Evolutionary conservation across 306 rosid species (phyloP), one percentile per base, ranked within the genome.

Genomic region (Vachellia pachyceras): DNA sequence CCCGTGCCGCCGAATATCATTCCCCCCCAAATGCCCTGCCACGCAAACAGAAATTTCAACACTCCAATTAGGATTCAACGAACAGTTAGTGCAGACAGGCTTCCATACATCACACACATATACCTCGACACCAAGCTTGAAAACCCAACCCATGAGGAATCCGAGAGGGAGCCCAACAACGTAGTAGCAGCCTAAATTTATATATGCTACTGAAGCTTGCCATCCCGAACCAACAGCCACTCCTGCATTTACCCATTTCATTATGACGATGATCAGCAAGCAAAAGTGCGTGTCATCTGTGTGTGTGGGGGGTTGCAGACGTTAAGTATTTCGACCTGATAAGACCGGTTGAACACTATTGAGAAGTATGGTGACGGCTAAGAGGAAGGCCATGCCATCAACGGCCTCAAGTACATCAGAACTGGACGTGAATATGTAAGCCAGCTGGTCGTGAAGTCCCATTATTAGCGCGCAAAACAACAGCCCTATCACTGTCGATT

Each of bases 1-100:
- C 85, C 87, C 0, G 96, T 93, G 41, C 97, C 97, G 9, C 97
- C 97, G 0, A 91, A 86, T n/a, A 93, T 88, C 97, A 93, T 91
- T 12, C 96, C 94, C 25, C 90, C 90, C 97, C 97, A 92, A 1
- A 91, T 83, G 29, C 94, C 97, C 95, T 92, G 85, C 37, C 58
- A 35, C 7, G 22, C n/a, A 7, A 54, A 5, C 18, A 18, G 1
- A 52, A 52, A 17, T 7, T 0, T 5, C 14, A 35, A 64, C 40
- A 14, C 36, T 15, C 6, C 12, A 64, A 29, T 5, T 15, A 15
- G 42, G 39, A 1, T 35, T 6, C 13, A 17, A 58, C 3, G 33
- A 20, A 8, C 25, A 55, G 63, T 3, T 8, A 55, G 33, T 55
- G 33, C 10, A 55, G 29, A 13, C 25, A 54, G 4, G 9, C 7